Evolutionary conservation across 345 rosid species (phyloP).

Genomic region (Noccaea bulbosa): DNA sequence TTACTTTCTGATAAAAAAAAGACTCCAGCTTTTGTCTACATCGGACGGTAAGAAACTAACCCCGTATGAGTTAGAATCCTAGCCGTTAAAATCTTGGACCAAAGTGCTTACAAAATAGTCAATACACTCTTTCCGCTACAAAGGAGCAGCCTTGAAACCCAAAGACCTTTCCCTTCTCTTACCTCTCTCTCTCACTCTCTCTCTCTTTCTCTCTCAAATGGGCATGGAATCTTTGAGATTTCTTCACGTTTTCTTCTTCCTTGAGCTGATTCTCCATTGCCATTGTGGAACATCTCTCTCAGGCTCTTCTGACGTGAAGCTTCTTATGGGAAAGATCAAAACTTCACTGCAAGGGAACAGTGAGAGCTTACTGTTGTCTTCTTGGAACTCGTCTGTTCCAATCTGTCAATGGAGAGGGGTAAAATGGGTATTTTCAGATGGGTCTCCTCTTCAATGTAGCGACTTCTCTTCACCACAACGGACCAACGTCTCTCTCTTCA

Average conservation of each 20-base stretch:
- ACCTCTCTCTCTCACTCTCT: conserved; percentile 36
- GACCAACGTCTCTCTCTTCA: conserved; percentile 68
- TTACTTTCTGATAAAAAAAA: conserved; percentile 20
- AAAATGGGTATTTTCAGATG: conserved; percentile 83
- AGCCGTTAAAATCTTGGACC: conserved; percentile 51
- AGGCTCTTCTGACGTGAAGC: conserved; percentile 66
- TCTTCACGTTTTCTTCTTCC: conserved; percentile 45
- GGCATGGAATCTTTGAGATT: conserved; percentile 61
- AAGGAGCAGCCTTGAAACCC: conserved; percentile 46
- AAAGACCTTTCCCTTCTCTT: conserved; percentile 32
- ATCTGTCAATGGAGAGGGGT: conserved; percentile 98
- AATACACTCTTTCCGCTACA: conserved; percentile 49
- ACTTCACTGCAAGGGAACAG: conserved; percentile 74
- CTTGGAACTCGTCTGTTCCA: conserved; percentile 90
- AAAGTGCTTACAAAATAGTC: conserved; percentile 47
- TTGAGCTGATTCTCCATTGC: conserved; percentile 19
- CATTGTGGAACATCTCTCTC: conserved; percentile 32
- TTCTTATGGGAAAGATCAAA: conserved; percentile 72
- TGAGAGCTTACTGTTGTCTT: conserved; percentile 82
- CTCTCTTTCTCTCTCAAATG: conserved; percentile 30
- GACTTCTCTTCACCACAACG: conserved; percentile 70
- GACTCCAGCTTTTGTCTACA: conserved; percentile 16
- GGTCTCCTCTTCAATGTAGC: conserved; percentile 60
- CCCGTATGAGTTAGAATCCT: conserved; percentile 37
- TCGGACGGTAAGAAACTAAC: conserved; percentile 22